Conservation (phyloP, 2,329 filamentous ascomycete genomes). For the Xylaria sp. region DNA sequence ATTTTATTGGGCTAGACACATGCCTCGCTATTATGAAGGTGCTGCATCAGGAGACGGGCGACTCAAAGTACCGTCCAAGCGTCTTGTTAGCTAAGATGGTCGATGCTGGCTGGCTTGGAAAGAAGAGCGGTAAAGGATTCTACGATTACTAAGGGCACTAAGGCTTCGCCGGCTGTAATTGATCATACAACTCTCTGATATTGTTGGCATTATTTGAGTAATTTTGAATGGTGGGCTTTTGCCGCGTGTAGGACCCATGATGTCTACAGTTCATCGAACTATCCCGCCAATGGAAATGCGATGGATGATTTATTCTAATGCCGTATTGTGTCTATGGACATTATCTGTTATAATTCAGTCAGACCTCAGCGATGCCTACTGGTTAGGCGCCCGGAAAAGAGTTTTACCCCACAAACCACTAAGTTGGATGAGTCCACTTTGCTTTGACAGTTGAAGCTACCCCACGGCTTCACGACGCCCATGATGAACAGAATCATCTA, state of each 20-base stretch:
- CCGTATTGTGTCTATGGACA: constrained; percentile 12
- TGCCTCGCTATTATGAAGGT: constrained; percentile 98
- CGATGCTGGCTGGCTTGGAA: constrained; percentile 95
- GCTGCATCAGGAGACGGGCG: constrained; percentile 87
- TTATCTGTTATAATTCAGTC: neutral
- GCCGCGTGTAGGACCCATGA: neutral
- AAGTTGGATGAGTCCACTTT: constrained; percentile 4
- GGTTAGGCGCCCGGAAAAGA: neutral
- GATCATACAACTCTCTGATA: neutral
- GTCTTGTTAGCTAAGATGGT: constrained; percentile 95
- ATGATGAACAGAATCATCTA: neutral
- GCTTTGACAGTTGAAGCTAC: constrained; percentile 9
- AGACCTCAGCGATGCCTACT: neutral
- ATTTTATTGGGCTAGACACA: constrained; percentile 97
- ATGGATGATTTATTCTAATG: constrained; percentile 3
- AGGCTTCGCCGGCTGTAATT: constrained; percentile 3
- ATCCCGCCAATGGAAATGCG: neutral
- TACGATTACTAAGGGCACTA: constrained; percentile 76
- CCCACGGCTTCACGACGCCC: constrained; percentile 14
- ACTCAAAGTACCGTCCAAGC: constrained; percentile 93
- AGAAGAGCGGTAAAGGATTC: constrained; percentile 97
- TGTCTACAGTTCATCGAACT: neutral
- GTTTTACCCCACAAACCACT: constrained; percentile 14
- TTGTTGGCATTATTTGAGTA: neutral
- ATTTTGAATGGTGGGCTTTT: neutral